Base-by-base conservation (phyloP, 208 protist genomes). In the Baffinella frigidus region DNA sequence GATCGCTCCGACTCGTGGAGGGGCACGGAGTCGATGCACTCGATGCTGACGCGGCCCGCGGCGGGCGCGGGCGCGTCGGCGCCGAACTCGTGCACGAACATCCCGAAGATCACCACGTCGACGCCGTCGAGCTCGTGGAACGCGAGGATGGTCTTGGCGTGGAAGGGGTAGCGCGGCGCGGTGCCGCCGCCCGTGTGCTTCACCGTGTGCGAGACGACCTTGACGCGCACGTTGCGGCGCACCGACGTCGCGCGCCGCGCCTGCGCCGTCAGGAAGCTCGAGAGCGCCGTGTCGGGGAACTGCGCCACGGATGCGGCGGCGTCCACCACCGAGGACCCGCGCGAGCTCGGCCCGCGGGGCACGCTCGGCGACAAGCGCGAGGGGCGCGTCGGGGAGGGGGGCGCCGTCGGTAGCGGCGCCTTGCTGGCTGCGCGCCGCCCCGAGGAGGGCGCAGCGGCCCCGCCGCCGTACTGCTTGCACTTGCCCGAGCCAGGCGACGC, bases 21-120 rank as follows among this genome's bases (percentile, higher is more conserved):
- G 30, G 83, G 83, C 51, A 90, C 72, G 83, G 56, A 73, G 56
- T 90, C 83, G 83, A 90, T 38, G 56, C 83, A 90, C 56, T 90
- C 83, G 5, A 90, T 10, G 45, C 44, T 44, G 3, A 90, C 83
- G 50, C 83, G 45, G 50, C 83, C 83, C n/a, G 83, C 83, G 4
- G 45, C 83, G n/a, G 83, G 83, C 39, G 10, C 30, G 2, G 83
- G 36, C 33, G 83, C 44, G 27, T 87, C 41, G 27, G 64, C 38
- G 2, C 83, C 83, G 30, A 90, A 90, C 43, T 90, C 83, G 56
- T 90, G 83, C 83, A 90, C 51, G 83, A 72, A 90, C 83, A 90
- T 90, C 27, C 83, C 83, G 7, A 90, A 72, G 3, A 90, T 10
- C 36, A 72, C 41, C 56, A 90, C 83, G n/a, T 87, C 80, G 39